Evolutionary conservation across 257 asterid species (phyloP).

Genomic region (Solanum commersonii): DNA sequence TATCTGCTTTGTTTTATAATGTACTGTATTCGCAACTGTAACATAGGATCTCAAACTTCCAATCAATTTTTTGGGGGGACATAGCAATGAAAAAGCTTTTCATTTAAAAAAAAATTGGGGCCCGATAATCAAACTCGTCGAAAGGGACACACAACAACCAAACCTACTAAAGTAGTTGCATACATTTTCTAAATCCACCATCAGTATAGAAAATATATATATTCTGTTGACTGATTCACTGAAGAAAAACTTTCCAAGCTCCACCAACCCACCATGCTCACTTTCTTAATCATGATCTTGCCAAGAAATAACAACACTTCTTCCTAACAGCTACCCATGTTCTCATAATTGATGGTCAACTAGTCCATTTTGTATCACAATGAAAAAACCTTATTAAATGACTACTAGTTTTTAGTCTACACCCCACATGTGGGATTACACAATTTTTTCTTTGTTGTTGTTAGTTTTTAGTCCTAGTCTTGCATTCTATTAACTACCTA

Average conservation of each 20-base stretch:
- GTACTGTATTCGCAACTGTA: not conserved
- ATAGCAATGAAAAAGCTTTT: not conserved
- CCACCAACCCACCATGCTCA: not conserved
- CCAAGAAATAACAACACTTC: not conserved
- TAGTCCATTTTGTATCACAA: not conserved
- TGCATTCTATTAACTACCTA: not conserved
- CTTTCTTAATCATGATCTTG: not conserved
- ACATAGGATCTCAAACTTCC: not conserved
- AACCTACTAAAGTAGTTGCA: not conserved
- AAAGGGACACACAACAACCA: slow-evolving; percentile 22
- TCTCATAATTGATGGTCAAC: not conserved
- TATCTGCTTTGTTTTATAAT: not conserved
- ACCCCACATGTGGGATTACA: not conserved
- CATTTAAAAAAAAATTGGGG: not conserved
- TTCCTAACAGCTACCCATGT: not conserved
- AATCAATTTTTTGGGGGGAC: not conserved
- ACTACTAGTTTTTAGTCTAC: not conserved
- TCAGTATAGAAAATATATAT: not conserved
- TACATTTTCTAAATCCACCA: not conserved
- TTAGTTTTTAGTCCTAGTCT: not conserved
- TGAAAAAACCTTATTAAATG: not conserved
- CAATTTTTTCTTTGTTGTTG: too few species aligned
- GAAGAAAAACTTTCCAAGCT: not conserved
- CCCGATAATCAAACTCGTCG: slow-evolving; percentile 16
- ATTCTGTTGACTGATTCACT: not conserved